phyloP scores from a whole-genome alignment of 805 yeast genomes.

The Saturnispora saitoi region DNA sequence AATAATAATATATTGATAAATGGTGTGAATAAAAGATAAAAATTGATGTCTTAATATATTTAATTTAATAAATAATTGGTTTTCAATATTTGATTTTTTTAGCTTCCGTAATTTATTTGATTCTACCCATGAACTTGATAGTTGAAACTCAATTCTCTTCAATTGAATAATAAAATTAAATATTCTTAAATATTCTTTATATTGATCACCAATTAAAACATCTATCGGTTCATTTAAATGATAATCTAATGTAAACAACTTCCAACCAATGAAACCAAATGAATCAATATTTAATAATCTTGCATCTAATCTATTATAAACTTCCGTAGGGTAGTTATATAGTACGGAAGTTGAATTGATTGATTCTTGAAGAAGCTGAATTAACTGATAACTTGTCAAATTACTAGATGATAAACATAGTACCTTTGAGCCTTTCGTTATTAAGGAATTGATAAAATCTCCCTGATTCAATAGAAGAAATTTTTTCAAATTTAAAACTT shows the following conservation, averaged over 20 bases:
- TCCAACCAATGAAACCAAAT: constrained; percentile 74
- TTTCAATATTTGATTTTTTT: constrained; percentile 9
- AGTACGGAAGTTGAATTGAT: constrained; percentile 45
- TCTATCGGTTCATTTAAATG: constrained; percentile 42
- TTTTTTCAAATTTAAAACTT: constrained; percentile 54
- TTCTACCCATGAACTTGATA: constrained; percentile 41
- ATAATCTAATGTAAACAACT: constrained; percentile 83
- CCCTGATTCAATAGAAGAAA: constrained; percentile 65
- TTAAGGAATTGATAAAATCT: constrained; percentile 69
- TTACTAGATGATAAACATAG: constrained; percentile 55
- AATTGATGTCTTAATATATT: constrained; percentile 33
- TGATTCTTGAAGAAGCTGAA: constrained; percentile 57
- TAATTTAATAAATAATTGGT: constrained; percentile 19
- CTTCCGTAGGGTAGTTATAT: constrained; percentile 28
- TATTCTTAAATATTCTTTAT: constrained; percentile 60
- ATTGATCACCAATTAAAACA: constrained; percentile 43
- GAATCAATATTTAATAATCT: constrained; percentile 63
- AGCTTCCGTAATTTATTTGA: constrained; percentile 27
- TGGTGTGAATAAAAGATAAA: constrained; percentile 33
- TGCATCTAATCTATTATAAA: constrained; percentile 64
- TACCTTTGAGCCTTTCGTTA: constrained; percentile 43
- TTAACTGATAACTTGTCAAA: constrained; percentile 56
- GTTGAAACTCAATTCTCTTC: constrained; percentile 48
- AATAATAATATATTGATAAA: constrained; percentile 35
- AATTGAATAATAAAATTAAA: constrained; percentile 83